Conservation (phyloP, 2,329 filamentous ascomycete species). For the Penicillium hordei region DNA sequence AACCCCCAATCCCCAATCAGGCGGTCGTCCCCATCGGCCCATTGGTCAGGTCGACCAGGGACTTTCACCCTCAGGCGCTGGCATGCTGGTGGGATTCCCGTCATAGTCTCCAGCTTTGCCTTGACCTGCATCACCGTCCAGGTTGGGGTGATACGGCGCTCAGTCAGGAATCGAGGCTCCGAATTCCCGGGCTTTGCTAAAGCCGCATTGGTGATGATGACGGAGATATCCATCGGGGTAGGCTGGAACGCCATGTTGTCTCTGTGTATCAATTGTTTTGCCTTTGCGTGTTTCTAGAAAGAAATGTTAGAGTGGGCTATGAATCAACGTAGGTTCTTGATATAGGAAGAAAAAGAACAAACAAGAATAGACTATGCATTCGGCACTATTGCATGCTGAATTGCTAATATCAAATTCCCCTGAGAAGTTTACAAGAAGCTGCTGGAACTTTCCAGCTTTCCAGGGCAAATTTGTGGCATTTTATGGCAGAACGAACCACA, state of each 20-base stretch:
- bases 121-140: slow-evolving; percentile 88
- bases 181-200: slow-evolving; percentile 15
- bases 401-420: slow-evolving; percentile 9
- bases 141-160: slow-evolving; percentile 86
- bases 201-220: slow-evolving; percentile 39
- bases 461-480: background rate
- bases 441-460: background rate
- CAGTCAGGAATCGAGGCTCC: slow-evolving; percentile 59
- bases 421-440: background rate
- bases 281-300: background rate
- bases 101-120: slow-evolving; percentile 85
- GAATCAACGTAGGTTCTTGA: background rate
- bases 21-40: slow-evolving; percentile 70
- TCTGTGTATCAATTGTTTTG: background rate
- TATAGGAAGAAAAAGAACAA: too few relatives aligned
- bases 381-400: slow-evolving; percentile 1
- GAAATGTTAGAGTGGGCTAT: background rate
- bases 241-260: slow-evolving; percentile 38
- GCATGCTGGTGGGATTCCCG: slow-evolving; percentile 77
- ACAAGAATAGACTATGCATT: background rate
- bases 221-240: slow-evolving; percentile 41
- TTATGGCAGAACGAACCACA: background rate
- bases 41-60: slow-evolving; percentile 58
- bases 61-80: slow-evolving; percentile 75
- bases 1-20: slow-evolving; percentile 55